phyloP scores from a whole-genome alignment of 176 grass and related monocot species.

The Avena atlantica region DNA sequence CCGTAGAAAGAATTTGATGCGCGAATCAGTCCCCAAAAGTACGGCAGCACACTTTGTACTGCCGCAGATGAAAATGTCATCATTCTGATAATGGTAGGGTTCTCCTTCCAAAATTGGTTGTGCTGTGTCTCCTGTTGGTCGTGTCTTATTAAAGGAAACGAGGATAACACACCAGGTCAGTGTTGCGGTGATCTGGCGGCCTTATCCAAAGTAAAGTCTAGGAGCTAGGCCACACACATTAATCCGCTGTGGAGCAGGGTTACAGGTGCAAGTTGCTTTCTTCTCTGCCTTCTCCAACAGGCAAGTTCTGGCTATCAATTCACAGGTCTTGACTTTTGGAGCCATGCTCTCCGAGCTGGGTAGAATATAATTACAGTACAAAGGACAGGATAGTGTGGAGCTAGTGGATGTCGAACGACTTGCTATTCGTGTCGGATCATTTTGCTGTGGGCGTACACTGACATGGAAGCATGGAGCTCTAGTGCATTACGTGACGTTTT shows the following conservation, averaged over 20 bases:
- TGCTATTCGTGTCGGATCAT: neutral
- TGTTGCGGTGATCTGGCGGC: constrained; percentile 14
- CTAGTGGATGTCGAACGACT: neutral
- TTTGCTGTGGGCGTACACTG: no score
- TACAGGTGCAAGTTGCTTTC: neutral
- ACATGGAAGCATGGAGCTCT: neutral
- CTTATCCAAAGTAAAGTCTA: constrained; percentile 14
- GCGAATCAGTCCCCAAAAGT: neutral
- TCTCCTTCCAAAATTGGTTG: neutral
- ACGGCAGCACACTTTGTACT: neutral
- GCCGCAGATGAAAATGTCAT: neutral
- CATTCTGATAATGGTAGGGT: neutral
- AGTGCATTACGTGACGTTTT: constrained; percentile 7
- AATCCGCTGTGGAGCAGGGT: neutral
- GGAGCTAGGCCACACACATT: neutral
- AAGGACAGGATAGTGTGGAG: neutral
- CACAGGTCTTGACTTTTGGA: neutral
- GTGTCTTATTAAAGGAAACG: neutral
- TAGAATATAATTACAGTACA: neutral
- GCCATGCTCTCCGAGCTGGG: neutral
- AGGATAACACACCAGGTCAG: constrained; percentile 19
- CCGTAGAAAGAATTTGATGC: neutral
- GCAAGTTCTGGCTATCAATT: neutral
- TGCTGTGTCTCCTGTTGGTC: constrained; percentile 11
- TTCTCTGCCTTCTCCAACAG: neutral